A percentile compares a stretch with the other conserved stretches of the same genome.
Evolutionary conservation across 2,329 filamentous ascomycete genomes (phyloP).

Genomic region (Claviceps sp.): DNA sequence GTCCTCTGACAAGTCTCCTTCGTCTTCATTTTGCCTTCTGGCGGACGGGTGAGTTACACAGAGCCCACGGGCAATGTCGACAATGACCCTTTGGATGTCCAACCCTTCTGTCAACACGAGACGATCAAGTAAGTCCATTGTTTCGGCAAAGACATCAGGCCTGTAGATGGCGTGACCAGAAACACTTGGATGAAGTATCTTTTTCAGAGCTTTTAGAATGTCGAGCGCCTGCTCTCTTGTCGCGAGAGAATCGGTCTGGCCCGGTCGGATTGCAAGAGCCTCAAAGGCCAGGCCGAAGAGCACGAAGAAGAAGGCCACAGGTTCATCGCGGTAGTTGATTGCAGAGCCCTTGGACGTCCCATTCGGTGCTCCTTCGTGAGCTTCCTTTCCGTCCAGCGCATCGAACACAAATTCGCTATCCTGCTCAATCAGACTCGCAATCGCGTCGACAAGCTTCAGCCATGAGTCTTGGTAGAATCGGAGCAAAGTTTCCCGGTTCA

Average conservation of each 20-base stretch:
- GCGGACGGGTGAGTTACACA: conserved; percentile 88
- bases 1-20: conserved; percentile 80
- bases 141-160: conserved; percentile 90
- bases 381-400: conserved; percentile 75
- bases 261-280: conserved; percentile 70
- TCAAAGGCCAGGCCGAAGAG: conserved; percentile 95
- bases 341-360: conserved; percentile 51
- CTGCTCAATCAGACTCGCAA: conserved; percentile 92
- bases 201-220: conserved; percentile 82
- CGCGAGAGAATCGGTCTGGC: conserved; percentile 37
- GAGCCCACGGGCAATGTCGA: conserved; percentile 81
- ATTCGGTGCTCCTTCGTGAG: conserved; percentile 31
- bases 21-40: conserved; percentile 38
- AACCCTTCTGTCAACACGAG: conserved; percentile 83
- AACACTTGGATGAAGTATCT: conserved; percentile 86
- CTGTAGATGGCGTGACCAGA: conserved; percentile 95
- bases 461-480: conserved; percentile 96
- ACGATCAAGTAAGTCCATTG: conserved; percentile 88
- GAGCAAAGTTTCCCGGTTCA: conserved; percentile 86
- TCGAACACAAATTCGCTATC: conserved; percentile 97
- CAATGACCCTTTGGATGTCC: conserved; percentile 81
- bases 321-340: conserved; percentile 96
- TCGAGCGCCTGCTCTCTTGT: conserved; percentile 70
- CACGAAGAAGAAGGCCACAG: conserved; percentile 97
- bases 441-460: conserved; percentile 93